phyloP scores from a whole-genome alignment of 2,329 filamentous ascomycete genomes.

The Byssothecium circinans region DNA sequence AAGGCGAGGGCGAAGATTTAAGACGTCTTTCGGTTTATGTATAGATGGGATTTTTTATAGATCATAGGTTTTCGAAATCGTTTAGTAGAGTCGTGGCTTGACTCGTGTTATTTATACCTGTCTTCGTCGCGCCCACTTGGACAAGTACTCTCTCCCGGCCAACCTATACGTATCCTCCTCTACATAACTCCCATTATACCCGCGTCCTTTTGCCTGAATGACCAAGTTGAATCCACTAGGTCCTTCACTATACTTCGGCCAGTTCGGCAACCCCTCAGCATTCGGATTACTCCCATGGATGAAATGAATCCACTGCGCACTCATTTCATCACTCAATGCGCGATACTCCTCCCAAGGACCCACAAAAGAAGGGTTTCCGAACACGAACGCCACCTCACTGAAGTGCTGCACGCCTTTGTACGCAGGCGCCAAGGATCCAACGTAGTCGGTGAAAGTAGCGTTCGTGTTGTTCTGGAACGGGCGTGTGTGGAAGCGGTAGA shows the following conservation, averaged over 20 bases:
- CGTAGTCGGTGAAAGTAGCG: slow-evolving; percentile 42
- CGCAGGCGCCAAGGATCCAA: slow-evolving; percentile 48
- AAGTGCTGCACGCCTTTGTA: slow-evolving; percentile 58
- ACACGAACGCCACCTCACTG: slow-evolving; percentile 52
- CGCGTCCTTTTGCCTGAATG: slow-evolving; percentile 46
- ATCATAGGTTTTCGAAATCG: no score
- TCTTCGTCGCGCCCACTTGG: slow-evolving; percentile 40
- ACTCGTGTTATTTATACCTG: slow-evolving; percentile 31
- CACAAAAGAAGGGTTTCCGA: slow-evolving; percentile 46
- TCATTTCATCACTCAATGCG: slow-evolving; percentile 49
- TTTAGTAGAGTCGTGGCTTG: not conserved
- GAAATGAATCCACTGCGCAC: slow-evolving; percentile 50
- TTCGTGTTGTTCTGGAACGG: slow-evolving; percentile 32
- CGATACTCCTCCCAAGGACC: slow-evolving; percentile 45
- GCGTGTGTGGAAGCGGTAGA: slow-evolving; percentile 62
- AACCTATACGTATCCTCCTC: slow-evolving; percentile 49
- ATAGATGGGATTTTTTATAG: no score
- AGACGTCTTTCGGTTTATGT: not conserved
- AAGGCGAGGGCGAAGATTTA: slow-evolving; percentile 33
- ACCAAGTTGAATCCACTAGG: slow-evolving; percentile 48
- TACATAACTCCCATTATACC: slow-evolving; percentile 46
- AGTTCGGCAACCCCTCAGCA: slow-evolving; percentile 38
- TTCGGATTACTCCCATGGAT: slow-evolving; percentile 44
- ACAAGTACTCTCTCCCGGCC: slow-evolving; percentile 46
- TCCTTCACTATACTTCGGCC: slow-evolving; percentile 47